Percentiles rank a stretch among this genome's conserved stretches.
Conservation (phyloP, 2,329 filamentous ascomycete species). For the Xylariales sp. region DNA sequence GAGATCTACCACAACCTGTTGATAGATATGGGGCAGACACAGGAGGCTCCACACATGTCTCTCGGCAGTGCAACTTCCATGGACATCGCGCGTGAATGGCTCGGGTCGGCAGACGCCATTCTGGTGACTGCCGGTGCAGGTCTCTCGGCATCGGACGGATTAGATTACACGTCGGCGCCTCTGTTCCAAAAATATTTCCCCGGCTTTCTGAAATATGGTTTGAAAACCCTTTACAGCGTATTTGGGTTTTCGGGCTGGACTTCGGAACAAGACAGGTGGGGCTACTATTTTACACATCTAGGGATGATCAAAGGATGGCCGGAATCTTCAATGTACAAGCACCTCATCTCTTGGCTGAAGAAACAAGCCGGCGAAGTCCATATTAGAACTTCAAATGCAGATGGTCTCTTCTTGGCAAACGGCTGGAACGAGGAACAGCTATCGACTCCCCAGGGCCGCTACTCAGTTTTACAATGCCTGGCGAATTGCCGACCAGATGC, state of each 20-base stretch:
- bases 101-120: conserved; percentile 18
- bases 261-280: conserved; percentile 23
- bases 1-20: conserved; percentile 6
- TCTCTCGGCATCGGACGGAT: conserved; percentile 26
- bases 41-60: background rate
- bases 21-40: background rate
- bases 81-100: conserved; percentile 16
- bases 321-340: conserved; percentile 16
- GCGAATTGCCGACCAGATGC: background rate
- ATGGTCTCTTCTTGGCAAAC: background rate
- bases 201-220: conserved; percentile 20
- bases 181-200: conserved; percentile 26
- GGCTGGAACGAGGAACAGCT: background rate
- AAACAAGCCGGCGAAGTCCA: background rate
- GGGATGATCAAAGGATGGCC: conserved; percentile 21
- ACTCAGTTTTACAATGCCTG: background rate
- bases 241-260: conserved; percentile 25
- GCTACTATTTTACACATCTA: conserved; percentile 27
- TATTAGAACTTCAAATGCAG: background rate
- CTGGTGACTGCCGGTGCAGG: conserved; percentile 28
- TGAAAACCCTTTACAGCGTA: conserved; percentile 26
- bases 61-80: conserved; percentile 1
- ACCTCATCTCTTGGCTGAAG: conserved; percentile 12
- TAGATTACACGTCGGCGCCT: conserved; percentile 25
- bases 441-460: background rate